Base-by-base conservation (phyloP, 176 grass and related monocot species). In the Oryza glumipatula region DNA sequence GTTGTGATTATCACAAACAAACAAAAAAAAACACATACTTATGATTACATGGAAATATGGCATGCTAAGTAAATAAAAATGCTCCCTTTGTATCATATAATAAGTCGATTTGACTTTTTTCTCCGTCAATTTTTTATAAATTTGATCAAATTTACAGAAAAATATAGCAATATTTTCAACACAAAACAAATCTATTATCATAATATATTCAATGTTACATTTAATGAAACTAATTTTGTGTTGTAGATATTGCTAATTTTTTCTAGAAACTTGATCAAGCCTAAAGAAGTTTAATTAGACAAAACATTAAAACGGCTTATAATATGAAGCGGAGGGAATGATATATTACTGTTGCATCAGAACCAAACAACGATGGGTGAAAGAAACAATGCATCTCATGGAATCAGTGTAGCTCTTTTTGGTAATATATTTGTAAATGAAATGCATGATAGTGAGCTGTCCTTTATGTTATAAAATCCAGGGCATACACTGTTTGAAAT, bases 241-340 rank as follows among this genome's bases (percentile, higher is more conserved):
- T 32, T 32, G 0, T 32, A 32, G 30, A 32, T 32, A 3, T 32
- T 32, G 30, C 0, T 32, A 32, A 3, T 32, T 32, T 32, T 32
- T 32, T 32, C 0, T 32, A 32, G 0, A 32, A 32, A 32, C 30
- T 32, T 32, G 0, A 2, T 32, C 30, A 3, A 28, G 0, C 28
- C 28, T 28, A 28, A 28, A 28, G 30, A 32, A 28, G 26, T 28
- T 28, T 28, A 1, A 28, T 28, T 28, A 28, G 26, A 1, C 26
- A 28, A 32, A 32, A 32, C 0, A 3, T 32, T 32, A 32, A 32
- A 32, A 32, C 0, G 30, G 30, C 30, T 32, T 32, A 32, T 3
- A 32, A 32, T 32, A 32, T 32, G 30, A 30, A 30, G 30, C 30
- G 0, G 30, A 32, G 2, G 26, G 26, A 28, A 1, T 45, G 9